These are phyloP conservation scores for Aspergillus luchuensis DNA, from an alignment of 2,329 filamentous ascomycete species.

Conservation along the genomic window DNA sequence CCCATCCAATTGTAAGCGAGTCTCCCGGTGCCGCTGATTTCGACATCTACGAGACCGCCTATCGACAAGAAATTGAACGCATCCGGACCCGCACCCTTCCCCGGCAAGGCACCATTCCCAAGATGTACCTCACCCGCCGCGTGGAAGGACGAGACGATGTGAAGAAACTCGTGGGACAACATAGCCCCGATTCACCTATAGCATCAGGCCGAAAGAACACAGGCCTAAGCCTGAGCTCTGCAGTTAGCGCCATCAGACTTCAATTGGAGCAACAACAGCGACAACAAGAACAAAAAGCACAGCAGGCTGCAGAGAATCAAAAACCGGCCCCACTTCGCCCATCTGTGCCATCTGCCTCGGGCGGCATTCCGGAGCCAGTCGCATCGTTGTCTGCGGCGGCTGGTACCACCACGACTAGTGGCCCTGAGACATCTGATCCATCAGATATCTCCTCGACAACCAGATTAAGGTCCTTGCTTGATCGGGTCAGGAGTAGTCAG, in stretches of 20 bases:
- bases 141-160: slow-evolving; percentile 49
- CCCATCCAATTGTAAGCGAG: slow-evolving; percentile 66
- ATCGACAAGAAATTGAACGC: slow-evolving; percentile 75
- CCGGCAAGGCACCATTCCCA: slow-evolving; percentile 50
- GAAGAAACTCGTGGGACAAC: slow-evolving; percentile 34
- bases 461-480: slow-evolving; percentile 27
- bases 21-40: slow-evolving; percentile 82
- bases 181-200: slow-evolving; percentile 14
- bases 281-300: slow-evolving; percentile 7
- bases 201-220: slow-evolving; percentile 17
- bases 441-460: slow-evolving; percentile 20
- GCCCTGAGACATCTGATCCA: slow-evolving; percentile 4
- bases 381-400: slow-evolving; percentile 5
- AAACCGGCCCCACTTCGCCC: not conserved
- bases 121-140: slow-evolving; percentile 59
- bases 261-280: slow-evolving; percentile 19
- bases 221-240: slow-evolving; percentile 14
- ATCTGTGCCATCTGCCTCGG: not conserved
- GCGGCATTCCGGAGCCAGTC: not conserved
- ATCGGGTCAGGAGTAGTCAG: slow-evolving; percentile 21
- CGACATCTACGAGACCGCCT: slow-evolving; percentile 86
- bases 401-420: not conserved
- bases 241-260: slow-evolving; percentile 20
- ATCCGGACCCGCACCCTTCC: slow-evolving; percentile 57
- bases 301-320: not conserved